Base-by-base conservation (phyloP, 345 rosid genomes). In the Eucalyptus cloeziana region DNA sequence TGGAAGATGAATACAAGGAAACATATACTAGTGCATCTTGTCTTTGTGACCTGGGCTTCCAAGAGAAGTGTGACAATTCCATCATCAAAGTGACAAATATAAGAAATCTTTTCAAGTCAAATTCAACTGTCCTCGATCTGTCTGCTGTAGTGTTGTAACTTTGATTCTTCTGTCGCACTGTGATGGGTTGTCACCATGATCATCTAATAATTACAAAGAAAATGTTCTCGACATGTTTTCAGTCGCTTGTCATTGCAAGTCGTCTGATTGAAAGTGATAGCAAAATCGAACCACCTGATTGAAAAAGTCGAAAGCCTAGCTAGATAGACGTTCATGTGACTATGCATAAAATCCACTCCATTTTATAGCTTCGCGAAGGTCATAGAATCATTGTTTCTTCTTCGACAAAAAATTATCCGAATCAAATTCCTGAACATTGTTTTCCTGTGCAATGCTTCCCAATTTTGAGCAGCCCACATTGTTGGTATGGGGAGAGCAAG, bases 401-500 rank as follows among this genome's bases (percentile, higher is more conserved):
- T 21, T 27, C 7, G 10, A 13, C 54, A 49, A 49, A 21, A 85
- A 8, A 3, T 85, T 85, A 31, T 17, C 4, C 5, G 25, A 47
- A 25, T 85, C 25, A 49, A 85, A 27, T 40, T 47, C 11, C 37
- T 45, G n/a, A 27, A 30, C 56, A 27, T 85, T 31, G 8, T 8
- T 85, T 47, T 85, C 5, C 33, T 27, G 2, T 85, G 24, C 51
- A 49, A 52, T 44, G 2, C 86, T 44, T 85, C 31, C 54, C 8
- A 49, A 49, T 10, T 76, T 85, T 8, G 87, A 92, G 93, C 93
- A 96, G 98, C 95, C 96, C 13, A 93, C 95, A 64, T 92, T 94
- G 85, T 71, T 96, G 52, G 90, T 97, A 44, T 96, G 98, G 99
- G 98, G 99, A 91, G 97, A 96, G 88, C 93, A 94, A 86, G 99